Evolutionary conservation across 345 rosid genomes (phyloP).

Genomic region (Populus nigra): DNA sequence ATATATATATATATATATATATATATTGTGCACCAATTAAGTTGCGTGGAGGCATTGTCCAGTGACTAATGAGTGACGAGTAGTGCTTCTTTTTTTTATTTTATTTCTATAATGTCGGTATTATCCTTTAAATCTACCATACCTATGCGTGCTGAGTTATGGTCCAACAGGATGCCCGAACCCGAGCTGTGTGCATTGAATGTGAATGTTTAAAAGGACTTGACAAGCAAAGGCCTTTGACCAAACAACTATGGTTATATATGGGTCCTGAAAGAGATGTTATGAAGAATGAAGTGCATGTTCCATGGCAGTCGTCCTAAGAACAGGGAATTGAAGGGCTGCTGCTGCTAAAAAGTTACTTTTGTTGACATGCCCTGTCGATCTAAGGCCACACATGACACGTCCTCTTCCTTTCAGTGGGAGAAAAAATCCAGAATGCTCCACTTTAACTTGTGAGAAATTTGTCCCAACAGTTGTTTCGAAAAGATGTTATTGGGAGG

Average conservation of each 20-base stretch:
- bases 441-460: background rate
- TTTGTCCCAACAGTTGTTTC: background rate
- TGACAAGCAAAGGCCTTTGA: slow-evolving; percentile 5
- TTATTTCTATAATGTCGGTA: too few species aligned
- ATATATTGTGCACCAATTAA: too few species aligned
- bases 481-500: slow-evolving; percentile 37
- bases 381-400: slow-evolving; percentile 10
- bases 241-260: background rate
- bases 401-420: background rate
- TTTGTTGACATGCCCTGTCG: background rate
- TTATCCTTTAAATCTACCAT: too few species aligned
- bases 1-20: too few species aligned
- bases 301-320: slow-evolving; percentile 23
- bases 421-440: background rate
- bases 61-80: too few species aligned
- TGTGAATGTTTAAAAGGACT: slow-evolving; percentile 3
- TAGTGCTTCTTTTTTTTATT: too few species aligned
- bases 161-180: background rate
- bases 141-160: background rate
- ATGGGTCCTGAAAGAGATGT: background rate
- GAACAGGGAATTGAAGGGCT: slow-evolving; percentile 20
- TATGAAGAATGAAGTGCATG: background rate
- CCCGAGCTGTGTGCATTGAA: slow-evolving; percentile 2
- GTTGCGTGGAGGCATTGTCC: too few species aligned
- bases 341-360: background rate